Conservation (phyloP, 106 monocot species). For the Triglochin maritima region DNA sequence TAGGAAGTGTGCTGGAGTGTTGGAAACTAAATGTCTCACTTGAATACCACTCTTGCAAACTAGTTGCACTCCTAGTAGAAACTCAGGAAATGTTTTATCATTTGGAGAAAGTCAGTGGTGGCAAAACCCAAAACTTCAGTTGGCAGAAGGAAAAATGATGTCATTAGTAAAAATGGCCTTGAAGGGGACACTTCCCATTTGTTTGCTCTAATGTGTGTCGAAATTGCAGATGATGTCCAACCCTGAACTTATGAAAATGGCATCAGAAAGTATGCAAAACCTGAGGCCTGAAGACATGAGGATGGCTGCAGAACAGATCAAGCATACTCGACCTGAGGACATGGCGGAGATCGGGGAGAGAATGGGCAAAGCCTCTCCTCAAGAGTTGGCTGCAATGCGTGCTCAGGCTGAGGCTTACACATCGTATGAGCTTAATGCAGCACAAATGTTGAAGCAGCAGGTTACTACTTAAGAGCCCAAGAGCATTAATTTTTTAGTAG, state of each 20-base stretch:
- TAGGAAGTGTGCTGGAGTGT: no score
- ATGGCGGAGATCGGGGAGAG: constrained; percentile 72
- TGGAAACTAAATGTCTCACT: no score
- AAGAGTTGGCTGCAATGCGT: constrained; percentile 79
- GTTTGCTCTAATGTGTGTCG: neutral
- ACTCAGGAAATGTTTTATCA: no score
- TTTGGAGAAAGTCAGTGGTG: no score
- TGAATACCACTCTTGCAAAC: no score
- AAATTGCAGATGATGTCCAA: constrained; percentile 88
- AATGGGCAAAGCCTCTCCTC: constrained; percentile 67
- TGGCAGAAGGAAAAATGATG: no score
- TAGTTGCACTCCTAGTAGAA: no score
- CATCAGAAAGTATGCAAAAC: constrained; percentile 86
- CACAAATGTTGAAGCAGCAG: constrained; percentile 81
- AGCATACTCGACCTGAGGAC: constrained; percentile 64
- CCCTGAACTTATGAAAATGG: constrained; percentile 71
- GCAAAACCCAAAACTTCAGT: no score
- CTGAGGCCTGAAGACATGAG: constrained; percentile 66
- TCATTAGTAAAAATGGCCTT: no score
- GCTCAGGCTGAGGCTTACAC: constrained; percentile 61
- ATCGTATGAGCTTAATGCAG: constrained; percentile 59
- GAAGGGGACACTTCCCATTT: neutral
- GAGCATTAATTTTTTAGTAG: neutral
- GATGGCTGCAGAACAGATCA: constrained; percentile 74
- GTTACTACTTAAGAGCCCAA: constrained; percentile 15